Evolutionary conservation across 805 yeast species (phyloP).

Genomic region (Metschnikowia peoriensis): DNA sequence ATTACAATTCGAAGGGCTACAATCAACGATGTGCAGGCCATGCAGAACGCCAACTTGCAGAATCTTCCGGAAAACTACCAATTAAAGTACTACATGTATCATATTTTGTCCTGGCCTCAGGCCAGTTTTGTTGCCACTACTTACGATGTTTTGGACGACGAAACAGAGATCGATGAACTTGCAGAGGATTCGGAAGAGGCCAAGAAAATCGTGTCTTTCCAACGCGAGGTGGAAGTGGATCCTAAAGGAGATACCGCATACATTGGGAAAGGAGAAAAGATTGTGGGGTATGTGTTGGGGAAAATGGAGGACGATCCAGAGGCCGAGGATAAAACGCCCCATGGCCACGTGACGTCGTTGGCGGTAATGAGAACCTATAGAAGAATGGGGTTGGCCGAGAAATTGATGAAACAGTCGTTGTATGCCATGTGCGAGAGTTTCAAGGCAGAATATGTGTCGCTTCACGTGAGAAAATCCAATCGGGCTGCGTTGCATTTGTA

Average conservation of each 20-base stretch:
- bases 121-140: constrained; percentile 94
- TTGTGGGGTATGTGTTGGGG: constrained; percentile 94
- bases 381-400: constrained; percentile 92
- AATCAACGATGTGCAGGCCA: constrained; percentile 81
- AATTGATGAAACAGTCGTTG: constrained; percentile 80
- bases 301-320: constrained; percentile 95
- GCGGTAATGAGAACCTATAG: constrained; percentile 95
- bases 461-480: constrained; percentile 92
- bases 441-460: constrained; percentile 76
- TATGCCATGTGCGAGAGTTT: constrained; percentile 79
- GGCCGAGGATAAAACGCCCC: constrained; percentile 68
- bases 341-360: constrained; percentile 92
- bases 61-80: constrained; percentile 95
- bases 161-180: constrained; percentile 11
- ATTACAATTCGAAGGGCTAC: constrained; percentile 88
- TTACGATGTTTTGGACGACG: constrained; percentile 42
- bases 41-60: constrained; percentile 91
- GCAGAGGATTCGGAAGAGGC: constrained; percentile 8
- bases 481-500: constrained; percentile 92
- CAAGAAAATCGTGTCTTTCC: neutral
- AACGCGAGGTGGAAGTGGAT: constrained; percentile 27
- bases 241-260: constrained; percentile 65
- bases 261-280: constrained; percentile 65
- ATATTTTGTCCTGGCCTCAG: constrained; percentile 94
- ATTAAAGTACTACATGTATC: constrained; percentile 90